These are phyloP conservation scores for Eremothecium gossypii DNA, from an alignment of 1,139 yeast genomes.

Conservation along the genomic window DNA sequence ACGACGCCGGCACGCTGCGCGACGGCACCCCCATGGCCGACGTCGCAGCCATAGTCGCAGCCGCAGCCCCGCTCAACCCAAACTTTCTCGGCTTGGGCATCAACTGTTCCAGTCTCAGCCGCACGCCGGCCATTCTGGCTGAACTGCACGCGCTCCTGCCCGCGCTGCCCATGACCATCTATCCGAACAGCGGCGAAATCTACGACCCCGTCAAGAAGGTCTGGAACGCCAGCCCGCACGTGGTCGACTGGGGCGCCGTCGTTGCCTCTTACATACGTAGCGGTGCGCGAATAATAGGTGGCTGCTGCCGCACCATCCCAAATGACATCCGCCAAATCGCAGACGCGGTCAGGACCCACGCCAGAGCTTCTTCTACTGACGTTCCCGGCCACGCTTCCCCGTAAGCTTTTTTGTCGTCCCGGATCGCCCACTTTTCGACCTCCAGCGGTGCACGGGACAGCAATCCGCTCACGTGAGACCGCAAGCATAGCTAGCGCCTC, in stretches of 20 bases:
- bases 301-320: slow-evolving; percentile 28
- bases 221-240: slow-evolving; percentile 12
- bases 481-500: too few species aligned
- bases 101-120: slow-evolving; percentile 23
- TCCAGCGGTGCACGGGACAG: too few species aligned
- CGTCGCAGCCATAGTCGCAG: slow-evolving; percentile 19
- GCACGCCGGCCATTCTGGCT: slow-evolving; percentile 17
- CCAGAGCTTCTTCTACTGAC: too few species aligned
- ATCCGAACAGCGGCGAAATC: slow-evolving; percentile 28
- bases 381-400: too few species aligned
- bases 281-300: slow-evolving; percentile 25
- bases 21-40: slow-evolving; percentile 24
- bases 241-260: slow-evolving; percentile 18
- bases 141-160: slow-evolving; percentile 16
- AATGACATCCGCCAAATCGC: slow-evolving; percentile 18
- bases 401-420: too few species aligned
- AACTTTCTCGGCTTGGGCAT: slow-evolving; percentile 21
- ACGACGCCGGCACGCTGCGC: slow-evolving; percentile 20
- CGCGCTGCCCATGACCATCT: slow-evolving; percentile 18
- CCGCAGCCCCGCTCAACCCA: slow-evolving; percentile 30
- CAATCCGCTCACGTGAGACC: too few species aligned
- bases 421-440: too few species aligned
- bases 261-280: slow-evolving; percentile 15
- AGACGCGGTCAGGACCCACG: slow-evolving; percentile 8
- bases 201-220: slow-evolving; percentile 21